phyloP scores from a whole-genome alignment of 495 filamentous ascomycete species.

The Penicillium odoratum region DNA sequence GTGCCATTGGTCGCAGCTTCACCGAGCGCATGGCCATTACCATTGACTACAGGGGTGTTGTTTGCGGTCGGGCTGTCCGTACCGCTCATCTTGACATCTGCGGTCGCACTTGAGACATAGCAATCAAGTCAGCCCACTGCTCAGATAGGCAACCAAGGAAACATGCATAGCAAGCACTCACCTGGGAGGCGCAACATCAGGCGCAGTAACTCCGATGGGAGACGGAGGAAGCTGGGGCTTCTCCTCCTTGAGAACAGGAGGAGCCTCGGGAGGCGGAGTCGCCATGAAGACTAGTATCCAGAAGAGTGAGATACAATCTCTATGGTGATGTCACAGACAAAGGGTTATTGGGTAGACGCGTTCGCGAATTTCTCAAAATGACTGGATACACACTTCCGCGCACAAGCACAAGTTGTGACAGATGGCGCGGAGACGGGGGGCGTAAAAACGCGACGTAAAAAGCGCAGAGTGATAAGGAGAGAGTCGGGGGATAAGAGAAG shows the following conservation, averaged over 20 bases:
- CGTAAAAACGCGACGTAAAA: conserved; percentile 11
- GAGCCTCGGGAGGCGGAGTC: conserved; percentile 50
- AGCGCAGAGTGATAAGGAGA: conserved; percentile 11
- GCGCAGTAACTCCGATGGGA: conserved; percentile 38
- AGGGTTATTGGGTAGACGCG: not conserved
- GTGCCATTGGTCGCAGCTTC: conserved; percentile 33
- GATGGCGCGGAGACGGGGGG: conserved; percentile 12
- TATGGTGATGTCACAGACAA: conserved; percentile 9
- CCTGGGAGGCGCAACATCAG: conserved; percentile 30
- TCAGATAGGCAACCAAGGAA: not conserved
- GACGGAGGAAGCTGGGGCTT: conserved; percentile 49
- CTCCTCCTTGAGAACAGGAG: conserved; percentile 40
- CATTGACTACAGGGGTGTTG: conserved; percentile 11
- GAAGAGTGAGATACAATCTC: conserved; percentile 1
- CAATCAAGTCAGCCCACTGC: conserved; percentile 17
- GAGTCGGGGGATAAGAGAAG: conserved; percentile 32
- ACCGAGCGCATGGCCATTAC: conserved; percentile 35
- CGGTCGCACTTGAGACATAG: conserved; percentile 20
- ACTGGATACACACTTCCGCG: conserved; percentile 25
- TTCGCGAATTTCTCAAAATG: conserved; percentile 11
- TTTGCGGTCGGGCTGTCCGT: conserved; percentile 18
- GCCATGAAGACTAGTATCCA: conserved; percentile 40
- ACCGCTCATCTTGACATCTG: conserved; percentile 24
- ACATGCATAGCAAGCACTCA: conserved; percentile 23
- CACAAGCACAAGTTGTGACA: conserved; percentile 13